Conservation (phyloP, 2,329 filamentous ascomycete genomes). For the Hymenoscyphus occultus region DNA sequence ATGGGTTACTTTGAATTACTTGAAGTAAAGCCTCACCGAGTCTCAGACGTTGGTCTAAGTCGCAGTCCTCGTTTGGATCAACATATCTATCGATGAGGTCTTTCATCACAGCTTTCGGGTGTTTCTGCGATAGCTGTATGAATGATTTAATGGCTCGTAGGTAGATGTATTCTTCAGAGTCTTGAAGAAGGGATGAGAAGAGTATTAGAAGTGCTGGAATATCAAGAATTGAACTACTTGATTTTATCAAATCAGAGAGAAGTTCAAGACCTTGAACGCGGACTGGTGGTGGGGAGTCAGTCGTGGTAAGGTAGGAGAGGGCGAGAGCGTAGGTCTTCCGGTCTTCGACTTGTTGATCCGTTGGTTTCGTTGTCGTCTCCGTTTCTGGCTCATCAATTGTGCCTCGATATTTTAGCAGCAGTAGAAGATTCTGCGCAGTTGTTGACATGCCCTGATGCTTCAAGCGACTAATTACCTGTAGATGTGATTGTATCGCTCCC, state of each 20-base stretch:
- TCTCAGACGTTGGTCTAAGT: constrained; percentile 62
- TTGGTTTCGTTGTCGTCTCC: constrained; percentile 31
- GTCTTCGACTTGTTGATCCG: constrained; percentile 52
- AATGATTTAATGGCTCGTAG: constrained; percentile 65
- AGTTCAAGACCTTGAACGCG: constrained; percentile 62
- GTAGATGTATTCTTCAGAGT: constrained; percentile 70
- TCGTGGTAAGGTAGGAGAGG: constrained; percentile 59
- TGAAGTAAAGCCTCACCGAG: constrained; percentile 67
- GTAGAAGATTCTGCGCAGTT: constrained; percentile 54
- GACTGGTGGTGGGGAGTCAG: constrained; percentile 64
- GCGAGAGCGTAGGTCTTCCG: constrained; percentile 60
- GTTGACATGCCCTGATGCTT: constrained; percentile 44
- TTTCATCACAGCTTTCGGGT: constrained; percentile 58
- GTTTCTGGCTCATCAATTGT: constrained; percentile 44
- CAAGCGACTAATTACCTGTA: constrained; percentile 43
- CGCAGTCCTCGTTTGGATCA: constrained; percentile 56
- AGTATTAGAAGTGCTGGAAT: constrained; percentile 63
- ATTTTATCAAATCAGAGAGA: constrained; percentile 54
- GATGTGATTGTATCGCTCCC: constrained; percentile 46
- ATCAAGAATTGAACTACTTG: constrained; percentile 58
- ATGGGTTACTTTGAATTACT: constrained; percentile 58
- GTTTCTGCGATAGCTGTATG: constrained; percentile 54
- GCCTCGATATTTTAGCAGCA: constrained; percentile 55
- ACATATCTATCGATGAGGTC: constrained; percentile 67
- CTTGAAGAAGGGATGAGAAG: constrained; percentile 60